Evolutionary conservation across 140 eudicot genomes (phyloP), one percentile per base, ranked within the genome.

Genomic region (Stevia rebaudiana): DNA sequence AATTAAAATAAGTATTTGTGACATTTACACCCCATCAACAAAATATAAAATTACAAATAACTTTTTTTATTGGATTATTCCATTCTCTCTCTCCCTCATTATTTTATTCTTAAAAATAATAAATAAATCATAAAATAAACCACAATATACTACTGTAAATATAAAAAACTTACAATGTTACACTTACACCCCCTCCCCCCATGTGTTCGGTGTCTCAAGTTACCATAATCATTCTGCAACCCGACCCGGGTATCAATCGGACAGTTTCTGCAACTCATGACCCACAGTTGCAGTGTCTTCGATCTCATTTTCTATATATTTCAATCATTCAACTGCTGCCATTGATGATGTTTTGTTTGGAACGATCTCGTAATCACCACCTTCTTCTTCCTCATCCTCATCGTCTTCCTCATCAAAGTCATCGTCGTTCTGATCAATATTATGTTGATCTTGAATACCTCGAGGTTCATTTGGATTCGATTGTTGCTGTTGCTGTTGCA

Each of bases 291-390:
- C 67, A 77, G 70, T 47, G 52, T 25, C 43, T 59, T 30, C 52
- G 33, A 65, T 62, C 57, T 67, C 74, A 67, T 43, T 62, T 43
- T 68, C 82, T 74, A 74, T 74, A 74, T 12, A 67, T 67, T 68
- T 74, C 74, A 63, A 48, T 79, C 80, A 76, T 70, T 80, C 82
- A 65, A 51, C 70, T 42, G 86, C 54, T 33, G 79, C 73, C 79
- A 81, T 76, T 68, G 90, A 81, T 72, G 95, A 60, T 81, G 95
- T 65, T 52, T 86, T 89, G 77, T 75, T 90, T 53, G 95, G 78
- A 9, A 87, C 89, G 16, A 90, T 67, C 80, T 90, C 95, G 59
- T 82, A 90, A 43, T 80, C 95, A 49, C 73, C 83, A 19, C 80
- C 85, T 19, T 60, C 79, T 5, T 79, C 89, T 0, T 78, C 90